Conservation (phyloP, 1,284 basidiomycete genomes). For the Abortiporus biennis region DNA sequence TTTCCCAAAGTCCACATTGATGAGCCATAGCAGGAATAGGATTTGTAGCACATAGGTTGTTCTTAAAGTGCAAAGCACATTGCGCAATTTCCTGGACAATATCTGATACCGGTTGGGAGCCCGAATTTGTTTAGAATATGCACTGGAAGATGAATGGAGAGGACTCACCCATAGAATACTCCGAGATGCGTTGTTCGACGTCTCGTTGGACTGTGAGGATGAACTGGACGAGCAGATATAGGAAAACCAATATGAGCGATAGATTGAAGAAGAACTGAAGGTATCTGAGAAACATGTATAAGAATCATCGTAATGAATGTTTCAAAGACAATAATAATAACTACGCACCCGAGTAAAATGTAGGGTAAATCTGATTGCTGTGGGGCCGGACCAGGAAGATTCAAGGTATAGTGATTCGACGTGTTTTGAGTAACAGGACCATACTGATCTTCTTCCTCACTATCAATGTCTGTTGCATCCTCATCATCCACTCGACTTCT, state of each 20-base stretch:
- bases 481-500: constrained; percentile 28
- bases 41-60: constrained; percentile 76
- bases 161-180: constrained; percentile 80
- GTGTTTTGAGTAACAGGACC: constrained; percentile 44
- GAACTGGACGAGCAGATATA: constrained; percentile 83
- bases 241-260: constrained; percentile 77
- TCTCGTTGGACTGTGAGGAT: constrained; percentile 88
- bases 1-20: constrained; percentile 85
- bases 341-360: constrained; percentile 70
- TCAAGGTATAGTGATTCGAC: constrained; percentile 76
- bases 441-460: constrained; percentile 28
- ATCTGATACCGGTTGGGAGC: not conserved
- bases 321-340: constrained; percentile 13
- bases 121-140: no score
- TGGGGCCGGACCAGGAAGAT: constrained; percentile 56
- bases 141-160: not conserved
- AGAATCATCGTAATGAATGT: constrained; percentile 2
- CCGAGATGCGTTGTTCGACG: constrained; percentile 83
- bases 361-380: constrained; percentile 61
- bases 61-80: constrained; percentile 74
- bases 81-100: constrained; percentile 86
- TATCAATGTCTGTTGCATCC: constrained; percentile 36
- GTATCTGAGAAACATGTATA: constrained; percentile 51
- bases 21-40: constrained; percentile 81
- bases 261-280: constrained; percentile 93